A percentile compares a stretch with the other conserved stretches of the same genome.
phyloP scores from a whole-genome alignment of 2,329 filamentous ascomycete genomes.

The Colletotrichum orchidophilum region DNA sequence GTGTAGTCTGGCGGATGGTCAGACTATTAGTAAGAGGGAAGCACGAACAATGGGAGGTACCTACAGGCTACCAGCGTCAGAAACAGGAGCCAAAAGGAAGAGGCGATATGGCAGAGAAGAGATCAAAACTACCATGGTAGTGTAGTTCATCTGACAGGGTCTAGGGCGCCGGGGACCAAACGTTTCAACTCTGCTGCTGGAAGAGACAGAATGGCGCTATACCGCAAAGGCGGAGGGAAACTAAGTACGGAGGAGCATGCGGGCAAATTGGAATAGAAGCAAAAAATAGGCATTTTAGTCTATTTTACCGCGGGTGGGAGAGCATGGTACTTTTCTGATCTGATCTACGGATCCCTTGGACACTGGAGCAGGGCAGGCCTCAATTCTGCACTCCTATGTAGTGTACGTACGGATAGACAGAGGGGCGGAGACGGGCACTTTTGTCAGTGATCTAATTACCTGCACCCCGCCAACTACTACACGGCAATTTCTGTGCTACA shows the following conservation, averaged over 20 bases:
- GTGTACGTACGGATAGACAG: no score
- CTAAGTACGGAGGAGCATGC: neutral
- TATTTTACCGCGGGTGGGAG: neutral
- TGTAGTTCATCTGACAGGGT: neutral
- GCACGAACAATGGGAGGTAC: neutral
- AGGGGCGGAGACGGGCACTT: conserved; percentile 27
- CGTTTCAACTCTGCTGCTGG: neutral
- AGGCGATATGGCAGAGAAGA: conserved; percentile 1
- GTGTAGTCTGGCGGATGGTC: neutral
- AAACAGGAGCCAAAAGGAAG: neutral
- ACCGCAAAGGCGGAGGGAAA: neutral
- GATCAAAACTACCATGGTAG: no score
- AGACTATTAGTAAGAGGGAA: neutral
- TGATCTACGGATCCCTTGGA: neutral
- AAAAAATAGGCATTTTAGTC: neutral
- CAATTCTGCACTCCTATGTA: neutral
- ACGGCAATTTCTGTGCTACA: conserved; percentile 26
- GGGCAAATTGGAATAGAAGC: neutral
- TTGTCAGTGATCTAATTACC: conserved; percentile 27
- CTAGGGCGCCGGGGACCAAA: neutral
- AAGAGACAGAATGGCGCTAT: neutral
- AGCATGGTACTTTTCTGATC: neutral
- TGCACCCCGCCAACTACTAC: conserved; percentile 28
- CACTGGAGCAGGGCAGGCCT: neutral
- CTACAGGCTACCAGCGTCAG: neutral